A percentile compares a stretch with the other conserved stretches of the same genome.
These are phyloP conservation scores for Euphrasia arctica DNA, from an alignment of 305 asterid species.

Conservation along the genomic window DNA sequence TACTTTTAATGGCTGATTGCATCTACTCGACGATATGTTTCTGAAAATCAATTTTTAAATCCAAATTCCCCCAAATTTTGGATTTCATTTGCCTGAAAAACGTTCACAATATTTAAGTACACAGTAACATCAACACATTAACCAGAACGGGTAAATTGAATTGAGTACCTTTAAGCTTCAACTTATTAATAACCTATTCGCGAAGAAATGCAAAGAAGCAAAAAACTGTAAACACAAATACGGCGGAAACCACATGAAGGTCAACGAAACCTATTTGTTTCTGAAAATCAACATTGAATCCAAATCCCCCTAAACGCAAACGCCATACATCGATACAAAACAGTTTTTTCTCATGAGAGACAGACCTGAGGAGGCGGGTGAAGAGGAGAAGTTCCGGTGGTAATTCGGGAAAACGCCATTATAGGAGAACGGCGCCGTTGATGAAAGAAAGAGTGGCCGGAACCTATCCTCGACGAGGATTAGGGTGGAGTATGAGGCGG, in stretches of 20 bases:
- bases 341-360: background rate
- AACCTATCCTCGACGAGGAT: conserved; percentile 38
- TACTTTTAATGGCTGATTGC: background rate
- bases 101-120: background rate
- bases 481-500: conserved; percentile 48
- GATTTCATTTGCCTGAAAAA: background rate
- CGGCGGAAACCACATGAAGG: no score
- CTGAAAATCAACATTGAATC: background rate
- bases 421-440: conserved; percentile 24
- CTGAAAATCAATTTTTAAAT: background rate
- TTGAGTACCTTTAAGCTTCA: no score
- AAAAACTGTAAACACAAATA: no score
- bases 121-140: background rate
- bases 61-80: background rate
- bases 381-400: conserved; percentile 53
- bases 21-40: background rate
- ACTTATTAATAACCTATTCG: no score
- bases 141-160: background rate
- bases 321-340: background rate
- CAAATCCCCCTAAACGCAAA: background rate
- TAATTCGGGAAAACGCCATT: conserved; percentile 31
- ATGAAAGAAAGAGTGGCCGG: conserved; percentile 32
- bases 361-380: conserved; percentile 63
- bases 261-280: no score
- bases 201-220: no score